phyloP scores from a whole-genome alignment of 2,329 filamentous ascomycete genomes.

The Fusarium sp. region DNA sequence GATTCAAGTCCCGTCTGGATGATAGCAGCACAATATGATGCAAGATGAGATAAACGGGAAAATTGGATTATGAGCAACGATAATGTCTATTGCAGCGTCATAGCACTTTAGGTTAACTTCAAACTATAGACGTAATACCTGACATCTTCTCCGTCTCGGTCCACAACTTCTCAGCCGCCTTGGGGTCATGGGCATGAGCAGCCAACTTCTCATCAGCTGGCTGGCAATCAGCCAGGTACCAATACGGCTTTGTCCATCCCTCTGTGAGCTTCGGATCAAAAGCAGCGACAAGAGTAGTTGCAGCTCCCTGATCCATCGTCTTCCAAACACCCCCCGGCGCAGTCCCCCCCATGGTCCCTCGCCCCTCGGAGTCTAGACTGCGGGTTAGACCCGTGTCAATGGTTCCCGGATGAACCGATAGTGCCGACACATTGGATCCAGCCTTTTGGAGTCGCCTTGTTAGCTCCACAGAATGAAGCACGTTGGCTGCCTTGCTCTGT shows the following conservation, averaged over 20 bases:
- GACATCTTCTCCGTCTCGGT: slow-evolving; percentile 22
- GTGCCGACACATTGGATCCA: slow-evolving; percentile 1
- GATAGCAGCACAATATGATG: too few species aligned
- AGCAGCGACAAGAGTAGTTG: slow-evolving; percentile 33
- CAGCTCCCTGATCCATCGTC: slow-evolving; percentile 27
- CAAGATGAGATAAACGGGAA: too few species aligned
- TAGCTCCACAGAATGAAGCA: slow-evolving; percentile 39
- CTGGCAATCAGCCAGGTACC: slow-evolving; percentile 35
- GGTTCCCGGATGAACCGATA: slow-evolving; percentile 37
- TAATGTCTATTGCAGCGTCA: not conserved
- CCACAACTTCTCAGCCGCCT: slow-evolving; percentile 33
- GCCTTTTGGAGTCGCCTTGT: slow-evolving; percentile 15
- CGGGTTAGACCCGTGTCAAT: slow-evolving; percentile 23
- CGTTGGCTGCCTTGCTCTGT: slow-evolving; percentile 48
- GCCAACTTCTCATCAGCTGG: slow-evolving; percentile 9
- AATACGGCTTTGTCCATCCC: not conserved
- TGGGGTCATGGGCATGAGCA: slow-evolving; percentile 9
- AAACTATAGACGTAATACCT: not conserved
- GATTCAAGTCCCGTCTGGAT: not conserved
- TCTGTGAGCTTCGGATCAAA: slow-evolving; percentile 28
- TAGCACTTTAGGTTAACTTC: not conserved
- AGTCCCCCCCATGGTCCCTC: slow-evolving; percentile 16
- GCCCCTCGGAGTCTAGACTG: slow-evolving; percentile 7
- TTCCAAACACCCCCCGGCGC: slow-evolving; percentile 21
- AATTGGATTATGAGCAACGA: accelerated